Evolutionary conservation across 2,329 filamentous ascomycete species (phyloP), one percentile per base, ranked within the genome.

Genomic region (Curvularia hawaiiensis): DNA sequence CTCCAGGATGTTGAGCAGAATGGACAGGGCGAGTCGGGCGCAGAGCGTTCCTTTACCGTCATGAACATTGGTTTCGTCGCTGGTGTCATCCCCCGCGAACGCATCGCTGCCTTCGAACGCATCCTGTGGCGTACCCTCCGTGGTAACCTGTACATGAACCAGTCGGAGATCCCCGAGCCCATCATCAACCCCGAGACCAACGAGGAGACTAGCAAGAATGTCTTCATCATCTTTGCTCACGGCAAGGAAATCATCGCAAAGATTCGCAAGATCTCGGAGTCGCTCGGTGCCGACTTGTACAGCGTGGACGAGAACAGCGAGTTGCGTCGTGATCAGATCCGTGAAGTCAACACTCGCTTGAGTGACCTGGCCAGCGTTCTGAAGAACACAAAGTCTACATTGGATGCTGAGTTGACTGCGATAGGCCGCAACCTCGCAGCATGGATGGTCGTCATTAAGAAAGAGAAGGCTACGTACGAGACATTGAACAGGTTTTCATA

Each of bases 31-130:
- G 85, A 85, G 16, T 79, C 80, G 50, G 81, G 82, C n/a, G 89
- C 83, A 38, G 91, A 95, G 73, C 87, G 90, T 64, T 95, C 91
- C 41, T 97, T 99, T 78, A 95, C 92, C 6, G 92, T 92, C 61
- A 96, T 98, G 91, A 97, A 98, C 80, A 99, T 99, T 75, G 95
- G 95, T 10, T 99, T 99, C 71, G 94, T 99, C 52, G 91, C 95
- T 53, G 95, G 95, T 78, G 95, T 98, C 68, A 98, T 99, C 69
- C 87, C 91, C 38, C 88, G 95, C 53, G 94, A 98, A 73, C 88
- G 94, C 50, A 94, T 99, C 59, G 93, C 89, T 14, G 91, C 94
- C 26, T 99, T 99, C 74, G 96, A 99, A 81, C 90, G 95, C 58
- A 99, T 99, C 67, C 84, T 99, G 50, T 99, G 95, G 95, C 88